Evolutionary conservation across 768 basidiomycete species (phyloP).

Genomic region (Phlegmacium glaucopus): DNA sequence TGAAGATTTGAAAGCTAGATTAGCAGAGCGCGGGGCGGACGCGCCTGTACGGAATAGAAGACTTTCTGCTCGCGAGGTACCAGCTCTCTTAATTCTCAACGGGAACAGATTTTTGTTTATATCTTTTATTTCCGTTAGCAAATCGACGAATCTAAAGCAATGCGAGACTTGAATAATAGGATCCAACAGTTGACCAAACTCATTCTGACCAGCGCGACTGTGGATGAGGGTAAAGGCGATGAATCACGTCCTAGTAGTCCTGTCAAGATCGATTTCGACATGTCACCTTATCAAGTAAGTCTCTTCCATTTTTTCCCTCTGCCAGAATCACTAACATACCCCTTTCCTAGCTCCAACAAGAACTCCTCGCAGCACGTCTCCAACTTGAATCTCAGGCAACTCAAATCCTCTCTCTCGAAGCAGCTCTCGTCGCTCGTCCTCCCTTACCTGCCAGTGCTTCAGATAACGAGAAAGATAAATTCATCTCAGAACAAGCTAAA

Average conservation of each 20-base stretch:
- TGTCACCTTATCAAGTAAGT: constrained; percentile 77
- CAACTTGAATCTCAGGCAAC: constrained; percentile 78
- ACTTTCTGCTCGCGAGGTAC: constrained; percentile 49
- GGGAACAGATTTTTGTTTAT: neutral
- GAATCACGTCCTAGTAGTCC: constrained; percentile 81
- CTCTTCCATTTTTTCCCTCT: constrained; percentile 9
- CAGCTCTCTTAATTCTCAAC: constrained; percentile 5
- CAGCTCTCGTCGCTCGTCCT: constrained; percentile 69
- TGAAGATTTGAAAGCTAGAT: constrained; percentile 75
- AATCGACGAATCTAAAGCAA: constrained; percentile 82
- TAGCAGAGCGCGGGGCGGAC: constrained; percentile 68
- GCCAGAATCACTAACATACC: neutral
- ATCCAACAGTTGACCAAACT: constrained; percentile 83
- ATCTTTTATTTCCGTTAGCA: constrained; percentile 40
- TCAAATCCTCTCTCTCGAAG: constrained; percentile 83
- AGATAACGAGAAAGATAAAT: constrained; percentile 69
- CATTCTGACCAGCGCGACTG: constrained; percentile 81
- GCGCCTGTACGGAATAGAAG: constrained; percentile 47
- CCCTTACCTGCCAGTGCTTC: constrained; percentile 61
- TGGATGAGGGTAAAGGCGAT: constrained; percentile 67
- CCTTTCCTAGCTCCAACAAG: constrained; percentile 70
- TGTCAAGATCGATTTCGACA: constrained; percentile 85
- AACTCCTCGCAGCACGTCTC: constrained; percentile 73
- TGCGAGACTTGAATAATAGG: constrained; percentile 75
- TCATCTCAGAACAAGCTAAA: constrained; percentile 70